Evolutionary conservation across 441 rosid genomes (phyloP).

Genomic region (Hypseocharis bilobata): DNA sequence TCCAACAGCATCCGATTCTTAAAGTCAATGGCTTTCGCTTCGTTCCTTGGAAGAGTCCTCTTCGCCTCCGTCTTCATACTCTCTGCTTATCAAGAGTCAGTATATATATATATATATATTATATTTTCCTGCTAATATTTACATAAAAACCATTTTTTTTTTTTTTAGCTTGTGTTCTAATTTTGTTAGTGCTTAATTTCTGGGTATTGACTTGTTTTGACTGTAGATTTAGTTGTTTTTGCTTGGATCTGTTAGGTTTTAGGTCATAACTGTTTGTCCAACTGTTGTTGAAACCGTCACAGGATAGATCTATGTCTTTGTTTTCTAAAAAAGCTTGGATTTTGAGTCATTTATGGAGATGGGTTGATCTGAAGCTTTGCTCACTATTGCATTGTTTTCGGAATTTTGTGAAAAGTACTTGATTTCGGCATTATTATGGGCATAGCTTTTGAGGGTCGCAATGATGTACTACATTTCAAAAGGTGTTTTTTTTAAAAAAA

Average conservation of each 20-base stretch:
- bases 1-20: too few relatives aligned
- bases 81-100: constrained; percentile 7
- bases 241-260: not conserved
- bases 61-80: constrained; percentile 11
- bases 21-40: not conserved
- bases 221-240: not conserved
- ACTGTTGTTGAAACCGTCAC: not conserved
- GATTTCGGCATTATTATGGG: not conserved
- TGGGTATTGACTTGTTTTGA: not conserved
- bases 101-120: not conserved
- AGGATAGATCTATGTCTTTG: not conserved
- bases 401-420: not conserved
- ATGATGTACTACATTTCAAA: not conserved
- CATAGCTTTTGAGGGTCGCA: not conserved
- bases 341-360: not conserved
- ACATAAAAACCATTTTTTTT: too few relatives aligned
- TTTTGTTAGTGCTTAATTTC: not conserved
- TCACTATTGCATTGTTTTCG: not conserved
- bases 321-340: not conserved
- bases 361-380: not conserved
- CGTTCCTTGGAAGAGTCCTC: constrained; percentile 10
- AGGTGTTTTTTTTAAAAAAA: too few relatives aligned
- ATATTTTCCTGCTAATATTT: too few relatives aligned
- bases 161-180: too few relatives aligned
- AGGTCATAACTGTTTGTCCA: not conserved